These are phyloP conservation scores for Metahyphopichia silvanorum DNA, from an alignment of 805 yeast genomes.

Conservation along the genomic window DNA sequence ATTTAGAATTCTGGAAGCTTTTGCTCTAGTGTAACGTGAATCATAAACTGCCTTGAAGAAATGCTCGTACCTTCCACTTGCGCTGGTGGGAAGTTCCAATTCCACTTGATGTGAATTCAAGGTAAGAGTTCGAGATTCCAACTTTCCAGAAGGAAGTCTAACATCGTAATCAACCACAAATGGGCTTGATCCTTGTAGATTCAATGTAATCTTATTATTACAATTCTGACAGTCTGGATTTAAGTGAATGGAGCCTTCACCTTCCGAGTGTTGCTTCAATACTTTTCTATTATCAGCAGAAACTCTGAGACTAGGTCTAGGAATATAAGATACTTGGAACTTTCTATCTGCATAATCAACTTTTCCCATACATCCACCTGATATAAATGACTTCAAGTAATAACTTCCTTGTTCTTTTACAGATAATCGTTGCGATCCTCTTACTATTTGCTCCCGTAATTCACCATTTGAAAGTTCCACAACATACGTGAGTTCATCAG, in stretches of 20 bases:
- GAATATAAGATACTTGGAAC: conserved; percentile 19
- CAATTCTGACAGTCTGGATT: conserved; percentile 32
- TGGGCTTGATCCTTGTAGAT: conserved; percentile 58
- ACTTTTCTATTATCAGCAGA: conserved; percentile 9
- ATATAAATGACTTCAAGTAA: conserved; percentile 32
- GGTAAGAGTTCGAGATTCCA: conserved; percentile 31
- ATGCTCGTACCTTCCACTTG: conserved; percentile 61
- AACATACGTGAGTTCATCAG: conserved; percentile 32
- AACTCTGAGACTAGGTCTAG: conserved; percentile 21
- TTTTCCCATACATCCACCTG: conserved; percentile 45
- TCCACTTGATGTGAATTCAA: conserved; percentile 23
- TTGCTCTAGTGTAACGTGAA: conserved; percentile 49
- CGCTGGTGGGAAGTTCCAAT: conserved; percentile 38
- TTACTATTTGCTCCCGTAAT: conserved; percentile 5
- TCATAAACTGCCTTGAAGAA: conserved; percentile 64
- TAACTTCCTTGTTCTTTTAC: conserved; percentile 44
- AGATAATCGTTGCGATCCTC: conserved; percentile 14
- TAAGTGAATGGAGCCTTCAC: conserved; percentile 14
- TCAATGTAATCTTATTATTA: conserved; percentile 25
- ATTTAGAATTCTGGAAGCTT: conserved; percentile 5
- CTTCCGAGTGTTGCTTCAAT: conserved; percentile 22
- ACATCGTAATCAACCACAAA: conserved; percentile 69
- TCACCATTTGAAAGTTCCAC: conserved; percentile 18
- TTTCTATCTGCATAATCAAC: conserved; percentile 17
- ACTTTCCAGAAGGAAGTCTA: conserved; percentile 51